Percentiles rank a stretch among this genome's conserved stretches.
These are phyloP conservation scores for Cyberlindnera euphorbiae DNA, from an alignment of 805 yeast species.

Conservation along the genomic window DNA sequence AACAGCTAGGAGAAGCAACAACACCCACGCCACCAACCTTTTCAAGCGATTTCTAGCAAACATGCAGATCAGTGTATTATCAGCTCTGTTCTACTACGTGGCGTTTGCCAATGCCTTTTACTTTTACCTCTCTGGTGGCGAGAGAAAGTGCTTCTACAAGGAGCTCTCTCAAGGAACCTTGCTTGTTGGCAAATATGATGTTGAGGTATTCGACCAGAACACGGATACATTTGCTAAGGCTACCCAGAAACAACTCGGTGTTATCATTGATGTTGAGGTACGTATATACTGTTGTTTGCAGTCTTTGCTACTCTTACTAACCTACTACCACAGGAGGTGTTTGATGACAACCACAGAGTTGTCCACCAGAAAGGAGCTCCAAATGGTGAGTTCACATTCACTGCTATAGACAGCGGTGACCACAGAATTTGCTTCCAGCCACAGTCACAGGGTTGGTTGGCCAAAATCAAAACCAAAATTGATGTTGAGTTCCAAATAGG, in stretches of 20 bases:
- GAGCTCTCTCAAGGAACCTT: slow-evolving; percentile 48
- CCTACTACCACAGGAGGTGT: slow-evolving; percentile 43
- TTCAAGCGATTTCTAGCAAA: too few relatives aligned
- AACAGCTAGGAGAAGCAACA: too few relatives aligned
- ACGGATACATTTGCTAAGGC: slow-evolving; percentile 31
- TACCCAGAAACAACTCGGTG: slow-evolving; percentile 32
- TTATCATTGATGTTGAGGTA: slow-evolving; percentile 40
- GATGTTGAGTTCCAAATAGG: slow-evolving; percentile 66
- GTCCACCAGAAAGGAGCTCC: slow-evolving; percentile 64
- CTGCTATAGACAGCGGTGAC: slow-evolving; percentile 72
- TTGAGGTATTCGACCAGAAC: slow-evolving; percentile 40
- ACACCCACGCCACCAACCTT: too few relatives aligned
- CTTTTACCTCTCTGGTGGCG: slow-evolving; percentile 48
- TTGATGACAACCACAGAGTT: slow-evolving; percentile 73
- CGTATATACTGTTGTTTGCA: too few relatives aligned
- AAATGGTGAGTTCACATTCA: slow-evolving; percentile 65
- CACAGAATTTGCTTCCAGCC: slow-evolving; percentile 66
- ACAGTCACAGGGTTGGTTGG: slow-evolving; percentile 56
- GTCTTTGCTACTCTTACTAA: too few relatives aligned
- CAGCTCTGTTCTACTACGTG: slow-evolving; percentile 20
- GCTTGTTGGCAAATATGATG: slow-evolving; percentile 44
- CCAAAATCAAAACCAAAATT: slow-evolving; percentile 51
- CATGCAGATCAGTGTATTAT: slow-evolving; percentile 15
- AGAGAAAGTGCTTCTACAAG: slow-evolving; percentile 50
- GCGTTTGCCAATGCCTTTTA: slow-evolving; percentile 37